Evolutionary conservation across 257 asterid species (phyloP), one percentile per base, ranked within the genome.

Genomic region (Fraxinus anomala): DNA sequence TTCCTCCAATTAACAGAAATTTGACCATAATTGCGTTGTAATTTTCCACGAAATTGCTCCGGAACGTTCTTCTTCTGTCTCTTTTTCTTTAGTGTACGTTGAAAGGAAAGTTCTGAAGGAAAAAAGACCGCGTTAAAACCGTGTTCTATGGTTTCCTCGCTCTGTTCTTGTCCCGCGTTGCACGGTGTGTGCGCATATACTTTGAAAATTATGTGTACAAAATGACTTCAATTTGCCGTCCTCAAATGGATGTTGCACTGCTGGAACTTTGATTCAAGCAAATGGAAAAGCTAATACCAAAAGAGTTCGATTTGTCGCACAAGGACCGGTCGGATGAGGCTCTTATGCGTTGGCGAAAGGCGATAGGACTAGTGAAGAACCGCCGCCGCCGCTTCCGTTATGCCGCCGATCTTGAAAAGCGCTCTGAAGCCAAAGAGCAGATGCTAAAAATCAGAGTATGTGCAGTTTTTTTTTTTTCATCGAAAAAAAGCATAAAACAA

Each of bases 361-460:
- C 96, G 86, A 92, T 89, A 54, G 88, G 89, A 1, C 76, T 94
- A 6, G 97, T 92, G 68, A 85, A 78, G 81, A 94, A 94, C 81
- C 89, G 88, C 30, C 91, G 96, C 56, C 88, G 98, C 10, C 83
- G 97, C 39, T 94, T 92, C 72, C 90, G 98, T 1, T 94, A 92
- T 80, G 77, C 90, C 66, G 90, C 96, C 39, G 92, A 86, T 80
- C 88, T 94, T 5, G 93, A 83, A 74, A 92, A 92, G 82, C 94
- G 97, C 3, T 76, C 86, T 1, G 91, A 90, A 80, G 98, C 97
- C 5, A 85, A 73, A 89, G 96, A 87, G 8, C 89, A 85, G 73
- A 83, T 87, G 81, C 86, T 83, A 6, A 89, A 77, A 82, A 87
- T 91, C 81, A 83, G 95, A 80, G 98, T 94, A 87, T 34, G 96